Percentiles rank a stretch among this genome's conserved stretches.
These are phyloP conservation scores for Ophiostoma ulmi DNA, from an alignment of 2,329 filamentous ascomycete species.

Conservation along the genomic window DNA sequence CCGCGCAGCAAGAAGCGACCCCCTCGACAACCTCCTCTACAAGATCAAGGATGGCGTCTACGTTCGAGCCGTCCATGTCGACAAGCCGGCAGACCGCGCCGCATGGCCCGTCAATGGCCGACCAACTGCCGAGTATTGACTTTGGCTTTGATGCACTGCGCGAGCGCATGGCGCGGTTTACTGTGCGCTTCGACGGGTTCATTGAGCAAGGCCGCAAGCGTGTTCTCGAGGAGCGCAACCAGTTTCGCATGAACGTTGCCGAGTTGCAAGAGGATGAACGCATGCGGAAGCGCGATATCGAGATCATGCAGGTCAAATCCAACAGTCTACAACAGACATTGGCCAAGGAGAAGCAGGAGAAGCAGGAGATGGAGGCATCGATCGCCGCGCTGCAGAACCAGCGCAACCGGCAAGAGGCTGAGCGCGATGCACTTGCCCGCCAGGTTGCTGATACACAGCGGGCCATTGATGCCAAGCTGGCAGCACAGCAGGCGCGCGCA, in stretches of 20 bases:
- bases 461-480: constrained; percentile 62
- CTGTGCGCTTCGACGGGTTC: constrained; percentile 81
- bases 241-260: constrained; percentile 83
- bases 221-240: constrained; percentile 87
- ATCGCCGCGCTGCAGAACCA: constrained; percentile 55
- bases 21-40: background rate
- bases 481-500: constrained; percentile 67
- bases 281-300: constrained; percentile 81
- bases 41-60: background rate
- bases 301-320: constrained; percentile 70
- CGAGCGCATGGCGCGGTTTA: constrained; percentile 92
- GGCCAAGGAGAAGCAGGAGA: constrained; percentile 72
- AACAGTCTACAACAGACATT: constrained; percentile 66
- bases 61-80: constrained; percentile 53
- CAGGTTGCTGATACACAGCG: constrained; percentile 64
- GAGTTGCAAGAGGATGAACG: constrained; percentile 91
- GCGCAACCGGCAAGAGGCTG: constrained; percentile 55
- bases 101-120: constrained; percentile 58
- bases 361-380: constrained; percentile 64
- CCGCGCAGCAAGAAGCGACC: background rate
- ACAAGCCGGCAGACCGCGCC: constrained; percentile 58
- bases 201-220: constrained; percentile 87
- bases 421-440: constrained; percentile 52
- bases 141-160: constrained; percentile 95
- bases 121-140: constrained; percentile 80